Evolutionary conservation across 2,329 filamentous ascomycete genomes (phyloP), one percentile per base, ranked within the genome.

Genomic region (Elsinoe australis): DNA sequence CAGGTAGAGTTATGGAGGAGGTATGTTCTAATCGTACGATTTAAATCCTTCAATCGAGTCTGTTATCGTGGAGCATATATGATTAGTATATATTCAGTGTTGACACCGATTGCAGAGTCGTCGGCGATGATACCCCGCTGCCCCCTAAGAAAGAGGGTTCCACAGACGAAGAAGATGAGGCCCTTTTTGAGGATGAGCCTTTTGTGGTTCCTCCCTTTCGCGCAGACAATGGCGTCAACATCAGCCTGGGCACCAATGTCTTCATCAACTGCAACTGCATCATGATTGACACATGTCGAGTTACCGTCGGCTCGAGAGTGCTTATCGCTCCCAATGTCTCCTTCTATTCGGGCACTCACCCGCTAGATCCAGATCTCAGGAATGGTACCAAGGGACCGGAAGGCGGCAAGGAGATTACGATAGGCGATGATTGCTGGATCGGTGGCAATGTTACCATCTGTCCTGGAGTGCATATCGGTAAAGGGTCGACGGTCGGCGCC

Each of bases 391-490:
- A 76, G 10, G 87, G 87, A 0, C 87, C 87, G 0, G 88, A 95
- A 63, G 59, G 69, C 6, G 88, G 87, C 0, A 79, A 77, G 55
- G 77, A 83, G 7, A 85, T 95, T 52, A 74, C 71, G 5, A 79
- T 94, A 47, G 86, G 82, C 0, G 82, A 88, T 54, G 87, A 94
- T 67, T 85, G 84, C 65, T 87, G 85, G 85, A 66, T 90, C 24
- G 85, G 82, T 1, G 84, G 84, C 0, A 83, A 80, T 59, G 80
- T 79, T 3, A 78, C 72, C 17, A 76, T 94, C n/a, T 68, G 88
- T 33, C 80, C 85, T 0, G 87, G 87, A 0, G 80, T 94, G 19
- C 89, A 76, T 1, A 83, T 94, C 54, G 87, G 88, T 0, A 72
- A 74, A 49, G 87, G 87, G 0, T 73, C 70, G 3, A 85, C 82